These are phyloP conservation scores for Kuraishia capsulata DNA, from an alignment of 805 yeast species.

Conservation along the genomic window DNA sequence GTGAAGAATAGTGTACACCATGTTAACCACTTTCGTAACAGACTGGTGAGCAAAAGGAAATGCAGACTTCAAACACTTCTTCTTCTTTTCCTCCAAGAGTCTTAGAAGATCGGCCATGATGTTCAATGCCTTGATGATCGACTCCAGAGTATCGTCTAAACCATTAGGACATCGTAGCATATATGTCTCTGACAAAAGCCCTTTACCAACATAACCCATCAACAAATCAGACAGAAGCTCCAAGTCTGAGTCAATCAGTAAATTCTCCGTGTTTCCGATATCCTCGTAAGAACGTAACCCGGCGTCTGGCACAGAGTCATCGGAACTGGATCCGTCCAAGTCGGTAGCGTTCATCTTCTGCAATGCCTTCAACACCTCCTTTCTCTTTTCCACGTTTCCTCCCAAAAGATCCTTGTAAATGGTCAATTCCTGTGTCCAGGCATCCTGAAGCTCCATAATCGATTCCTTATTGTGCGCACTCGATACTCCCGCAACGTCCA, in stretches of 20 bases:
- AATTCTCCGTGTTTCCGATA: not conserved
- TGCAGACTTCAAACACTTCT: not conserved
- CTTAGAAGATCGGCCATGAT: not conserved
- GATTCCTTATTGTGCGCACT: not conserved
- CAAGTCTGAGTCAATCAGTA: not conserved
- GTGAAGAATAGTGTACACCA: constrained; percentile 1
- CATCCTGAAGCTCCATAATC: not conserved
- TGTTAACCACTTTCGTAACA: not conserved
- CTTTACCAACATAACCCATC: not conserved
- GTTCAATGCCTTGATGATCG: constrained; percentile 1
- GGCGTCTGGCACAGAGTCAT: not conserved
- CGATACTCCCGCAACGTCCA: not conserved
- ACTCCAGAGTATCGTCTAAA: not conserved
- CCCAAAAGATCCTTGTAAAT: not conserved
- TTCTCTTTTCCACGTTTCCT: not conserved
- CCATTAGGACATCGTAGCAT: not conserved
- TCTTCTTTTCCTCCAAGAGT: constrained; percentile 1
- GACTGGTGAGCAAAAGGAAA: not conserved
- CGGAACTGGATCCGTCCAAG: no score
- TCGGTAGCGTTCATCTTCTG: not conserved
- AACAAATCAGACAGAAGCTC: constrained; percentile 1
- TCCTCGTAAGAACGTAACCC: no score
- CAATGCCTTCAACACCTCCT: not conserved
- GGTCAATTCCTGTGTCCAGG: constrained; percentile 1
- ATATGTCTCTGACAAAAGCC: not conserved